These are phyloP conservation scores for Sphenostylis stenocarpa DNA, from an alignment of 306 rosid species.

Conservation along the genomic window DNA sequence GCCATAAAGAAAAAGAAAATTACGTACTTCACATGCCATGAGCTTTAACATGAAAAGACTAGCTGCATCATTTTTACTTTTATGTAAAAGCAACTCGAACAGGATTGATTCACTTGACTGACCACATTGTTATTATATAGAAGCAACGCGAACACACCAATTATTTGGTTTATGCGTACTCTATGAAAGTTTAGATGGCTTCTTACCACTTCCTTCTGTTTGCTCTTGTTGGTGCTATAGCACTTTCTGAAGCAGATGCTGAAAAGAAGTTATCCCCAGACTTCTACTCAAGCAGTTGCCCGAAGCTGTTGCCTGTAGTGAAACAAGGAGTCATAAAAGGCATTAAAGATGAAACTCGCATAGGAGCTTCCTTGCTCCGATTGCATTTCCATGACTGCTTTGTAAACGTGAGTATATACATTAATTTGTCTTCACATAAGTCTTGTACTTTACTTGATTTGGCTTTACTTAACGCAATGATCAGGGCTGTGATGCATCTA, in stretches of 20 bases:
- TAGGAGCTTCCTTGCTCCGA: constrained; percentile 56
- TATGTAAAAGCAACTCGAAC: constrained; percentile 22
- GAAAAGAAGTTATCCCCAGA: constrained; percentile 14
- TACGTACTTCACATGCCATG: not conserved
- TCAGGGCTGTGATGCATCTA: constrained; percentile 58
- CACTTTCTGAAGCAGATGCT: constrained; percentile 26
- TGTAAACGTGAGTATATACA: constrained; percentile 44
- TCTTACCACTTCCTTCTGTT: constrained; percentile 30
- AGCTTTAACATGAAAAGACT: constrained; percentile 17
- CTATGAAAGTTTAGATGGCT: constrained; percentile 36
- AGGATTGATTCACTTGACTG: not conserved
- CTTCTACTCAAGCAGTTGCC: constrained; percentile 43
- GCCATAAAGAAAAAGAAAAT: not conserved
- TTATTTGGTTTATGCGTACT: not conserved
- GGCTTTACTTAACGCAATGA: not conserved
- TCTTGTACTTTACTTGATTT: not conserved
- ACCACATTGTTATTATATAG: not conserved
- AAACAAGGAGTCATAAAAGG: constrained; percentile 35
- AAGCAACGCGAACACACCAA: not conserved
- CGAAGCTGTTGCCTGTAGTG: constrained; percentile 37
- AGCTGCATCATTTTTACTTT: not conserved
- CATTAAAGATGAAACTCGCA: constrained; percentile 36
- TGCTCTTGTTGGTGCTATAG: constrained; percentile 21
- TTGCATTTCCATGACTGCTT: constrained; percentile 63
- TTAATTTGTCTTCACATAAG: not conserved